A percentile compares a stretch with the other conserved stretches of the same genome.
Conservation (phyloP, 495 filamentous ascomycete genomes). For the Hyaloscypha hepaticicola region DNA sequence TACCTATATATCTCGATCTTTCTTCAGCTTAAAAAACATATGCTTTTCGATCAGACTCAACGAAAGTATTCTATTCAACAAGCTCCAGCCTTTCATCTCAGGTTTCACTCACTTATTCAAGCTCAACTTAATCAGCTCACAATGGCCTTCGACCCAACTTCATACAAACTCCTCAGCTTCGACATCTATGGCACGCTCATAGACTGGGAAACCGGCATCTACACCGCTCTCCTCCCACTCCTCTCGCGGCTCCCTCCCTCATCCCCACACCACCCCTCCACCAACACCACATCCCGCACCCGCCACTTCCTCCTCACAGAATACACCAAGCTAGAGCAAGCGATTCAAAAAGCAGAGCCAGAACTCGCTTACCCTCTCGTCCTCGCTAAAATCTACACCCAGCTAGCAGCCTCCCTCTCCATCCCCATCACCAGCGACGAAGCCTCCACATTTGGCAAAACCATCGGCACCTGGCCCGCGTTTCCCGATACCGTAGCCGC, state of each 20-base stretch:
- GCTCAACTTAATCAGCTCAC: neutral
- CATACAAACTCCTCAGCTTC: conserved; percentile 57
- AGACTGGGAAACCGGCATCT: conserved; percentile 61
- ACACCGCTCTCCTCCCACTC: conserved; percentile 34
- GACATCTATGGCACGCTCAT: conserved; percentile 84
- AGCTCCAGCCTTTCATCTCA: neutral
- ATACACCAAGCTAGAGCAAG: conserved; percentile 13
- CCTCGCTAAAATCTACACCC: conserved; percentile 15
- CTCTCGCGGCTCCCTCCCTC: conserved; percentile 11
- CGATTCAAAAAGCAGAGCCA: conserved; percentile 16
- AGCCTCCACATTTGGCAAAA: conserved; percentile 46
- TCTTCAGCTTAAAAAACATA: too few relatives aligned
- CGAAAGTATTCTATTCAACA: too few relatives aligned
- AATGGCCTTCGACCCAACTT: conserved; percentile 12
- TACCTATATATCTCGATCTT: too few relatives aligned
- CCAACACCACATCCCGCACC: neutral
- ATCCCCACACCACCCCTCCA: conserved; percentile 16
- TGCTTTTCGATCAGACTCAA: too few relatives aligned
- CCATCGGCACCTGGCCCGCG: conserved; percentile 59
- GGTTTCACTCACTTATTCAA: neutral
- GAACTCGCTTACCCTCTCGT: conserved; percentile 17
- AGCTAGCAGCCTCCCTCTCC: conserved; percentile 32
- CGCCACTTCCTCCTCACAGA: conserved; percentile 4
- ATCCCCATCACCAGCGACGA: conserved; percentile 36
- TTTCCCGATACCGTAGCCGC: conserved; percentile 65